phyloP scores from a whole-genome alignment of 805 yeast genomes.

The Myxozyma lipomycoides region DNA sequence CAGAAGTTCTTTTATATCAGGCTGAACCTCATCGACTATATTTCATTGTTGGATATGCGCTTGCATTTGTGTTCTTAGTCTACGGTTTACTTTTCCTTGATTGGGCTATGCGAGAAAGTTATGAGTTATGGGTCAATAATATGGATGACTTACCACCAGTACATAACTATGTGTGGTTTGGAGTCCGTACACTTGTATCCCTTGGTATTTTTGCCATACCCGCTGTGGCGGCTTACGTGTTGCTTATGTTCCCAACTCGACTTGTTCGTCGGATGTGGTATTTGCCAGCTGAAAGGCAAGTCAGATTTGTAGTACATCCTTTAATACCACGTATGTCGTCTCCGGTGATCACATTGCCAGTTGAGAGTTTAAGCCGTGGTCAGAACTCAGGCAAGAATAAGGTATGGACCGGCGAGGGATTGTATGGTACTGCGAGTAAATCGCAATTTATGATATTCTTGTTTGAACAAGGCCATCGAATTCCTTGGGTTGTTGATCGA shows the following conservation, averaged over 20 bases:
- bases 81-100: slow-evolving; percentile 63
- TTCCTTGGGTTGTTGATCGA: slow-evolving; percentile 77
- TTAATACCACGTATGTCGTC: slow-evolving; percentile 69
- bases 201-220: slow-evolving; percentile 43
- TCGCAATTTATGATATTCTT: slow-evolving; percentile 69
- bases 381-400: slow-evolving; percentile 47
- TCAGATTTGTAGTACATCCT: slow-evolving; percentile 72
- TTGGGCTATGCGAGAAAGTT: slow-evolving; percentile 46
- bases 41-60: slow-evolving; percentile 62
- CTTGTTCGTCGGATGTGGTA: slow-evolving; percentile 73
- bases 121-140: slow-evolving; percentile 37
- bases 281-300: slow-evolving; percentile 53
- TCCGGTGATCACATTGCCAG: slow-evolving; percentile 66
- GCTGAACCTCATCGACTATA: slow-evolving; percentile 78
- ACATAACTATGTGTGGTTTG: slow-evolving; percentile 40
- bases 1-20: slow-evolving; percentile 69
- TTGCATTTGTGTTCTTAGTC: slow-evolving; percentile 64
- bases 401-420: slow-evolving; percentile 83
- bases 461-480: slow-evolving; percentile 51
- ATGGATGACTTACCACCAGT: slow-evolving; percentile 43
- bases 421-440: slow-evolving; percentile 76
- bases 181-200: slow-evolving; percentile 39
- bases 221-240: slow-evolving; percentile 40
- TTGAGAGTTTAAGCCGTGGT: slow-evolving; percentile 52
- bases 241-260: slow-evolving; percentile 60